These are phyloP conservation scores for Cordyceps tenuipes DNA, from an alignment of 2,329 filamentous ascomycete species.

Conservation along the genomic window DNA sequence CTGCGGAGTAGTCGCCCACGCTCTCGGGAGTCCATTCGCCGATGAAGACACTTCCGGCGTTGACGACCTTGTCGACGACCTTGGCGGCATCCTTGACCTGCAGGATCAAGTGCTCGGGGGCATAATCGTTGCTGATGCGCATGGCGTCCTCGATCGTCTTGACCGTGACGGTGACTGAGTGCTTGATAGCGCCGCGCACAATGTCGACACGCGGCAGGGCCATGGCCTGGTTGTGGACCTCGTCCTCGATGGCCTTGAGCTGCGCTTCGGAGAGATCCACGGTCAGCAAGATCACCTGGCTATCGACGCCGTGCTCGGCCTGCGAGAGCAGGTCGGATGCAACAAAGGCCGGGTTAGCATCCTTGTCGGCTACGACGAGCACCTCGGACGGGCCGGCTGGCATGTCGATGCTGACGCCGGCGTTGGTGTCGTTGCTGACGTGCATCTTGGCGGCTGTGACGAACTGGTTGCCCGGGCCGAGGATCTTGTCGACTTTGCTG, in stretches of 20 bases:
- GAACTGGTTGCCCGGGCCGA: slow-evolving; percentile 96
- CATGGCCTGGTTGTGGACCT: slow-evolving; percentile 79
- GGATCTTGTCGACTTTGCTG: slow-evolving; percentile 96
- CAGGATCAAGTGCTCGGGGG: slow-evolving; percentile 91
- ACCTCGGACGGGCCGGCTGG: slow-evolving; percentile 94
- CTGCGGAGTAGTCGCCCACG: slow-evolving; percentile 95
- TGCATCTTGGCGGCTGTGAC: slow-evolving; percentile 98
- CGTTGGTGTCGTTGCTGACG: slow-evolving; percentile 93
- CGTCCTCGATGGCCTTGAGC: slow-evolving; percentile 78
- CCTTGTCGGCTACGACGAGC: slow-evolving; percentile 84
- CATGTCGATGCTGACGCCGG: slow-evolving; percentile 95
- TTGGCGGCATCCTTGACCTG: slow-evolving; percentile 72
- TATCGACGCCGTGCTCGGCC: slow-evolving; percentile 94
- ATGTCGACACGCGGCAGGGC: slow-evolving; percentile 87
- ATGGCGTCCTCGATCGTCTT: slow-evolving; percentile 64
- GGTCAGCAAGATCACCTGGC: slow-evolving; percentile 86
- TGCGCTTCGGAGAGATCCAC: slow-evolving; percentile 67
- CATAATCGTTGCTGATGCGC: slow-evolving; percentile 83
- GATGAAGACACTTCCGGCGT: slow-evolving; percentile 93
- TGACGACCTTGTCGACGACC: slow-evolving; percentile 71
- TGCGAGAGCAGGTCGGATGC: slow-evolving; percentile 91
- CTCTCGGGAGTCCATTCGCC: slow-evolving; percentile 96
- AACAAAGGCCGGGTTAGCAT: slow-evolving; percentile 87
- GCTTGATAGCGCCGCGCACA: slow-evolving; percentile 78
- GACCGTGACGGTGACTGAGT: slow-evolving; percentile 82